A percentile compares a stretch with the other conserved stretches of the same genome.
phyloP scores from a whole-genome alignment of 192 early-diverging fungal genomes.

The Radiomyces spectabilis region DNA sequence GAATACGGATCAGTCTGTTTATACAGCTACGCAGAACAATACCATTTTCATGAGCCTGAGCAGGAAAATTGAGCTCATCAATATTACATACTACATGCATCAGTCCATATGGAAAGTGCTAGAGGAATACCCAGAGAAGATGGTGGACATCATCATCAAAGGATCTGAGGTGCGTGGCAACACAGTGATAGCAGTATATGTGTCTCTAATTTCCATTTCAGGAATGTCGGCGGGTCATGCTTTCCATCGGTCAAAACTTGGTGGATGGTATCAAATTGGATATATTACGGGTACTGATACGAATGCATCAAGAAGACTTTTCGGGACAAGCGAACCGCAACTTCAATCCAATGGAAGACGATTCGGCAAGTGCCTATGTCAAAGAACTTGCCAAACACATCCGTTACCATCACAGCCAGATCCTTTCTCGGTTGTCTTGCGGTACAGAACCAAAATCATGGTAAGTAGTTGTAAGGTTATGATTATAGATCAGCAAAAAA shows the following conservation, averaged over 20 bases:
- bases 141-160: slow-evolving; percentile 42
- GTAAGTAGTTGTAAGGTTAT: no score
- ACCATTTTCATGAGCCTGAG: slow-evolving; percentile 32
- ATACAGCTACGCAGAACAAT: slow-evolving; percentile 6
- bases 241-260: slow-evolving; percentile 45
- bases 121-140: slow-evolving; percentile 46
- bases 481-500: not conserved
- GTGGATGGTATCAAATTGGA: slow-evolving; percentile 45
- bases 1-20: slow-evolving; percentile 35
- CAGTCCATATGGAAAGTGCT: slow-evolving; percentile 54
- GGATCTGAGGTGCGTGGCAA: slow-evolving; percentile 48
- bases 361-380: slow-evolving; percentile 47
- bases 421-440: slow-evolving; percentile 49
- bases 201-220: no score
- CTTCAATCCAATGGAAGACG: slow-evolving; percentile 28
- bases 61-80: slow-evolving; percentile 53
- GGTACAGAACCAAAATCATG: slow-evolving; percentile 54
- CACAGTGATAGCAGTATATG: no score
- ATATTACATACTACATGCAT: slow-evolving; percentile 49
- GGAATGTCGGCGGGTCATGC: slow-evolving; percentile 42
- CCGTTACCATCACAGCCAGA: slow-evolving; percentile 48
- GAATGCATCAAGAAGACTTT: slow-evolving; percentile 64
- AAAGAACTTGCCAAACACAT: slow-evolving; percentile 50
- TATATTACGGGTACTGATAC: slow-evolving; percentile 42
- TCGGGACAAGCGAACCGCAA: slow-evolving; percentile 22